A percentile compares a stretch with the other conserved stretches of the same genome.
phyloP scores from a whole-genome alignment of 495 filamentous ascomycete species.

The Staphylotrichum tortipilum region DNA sequence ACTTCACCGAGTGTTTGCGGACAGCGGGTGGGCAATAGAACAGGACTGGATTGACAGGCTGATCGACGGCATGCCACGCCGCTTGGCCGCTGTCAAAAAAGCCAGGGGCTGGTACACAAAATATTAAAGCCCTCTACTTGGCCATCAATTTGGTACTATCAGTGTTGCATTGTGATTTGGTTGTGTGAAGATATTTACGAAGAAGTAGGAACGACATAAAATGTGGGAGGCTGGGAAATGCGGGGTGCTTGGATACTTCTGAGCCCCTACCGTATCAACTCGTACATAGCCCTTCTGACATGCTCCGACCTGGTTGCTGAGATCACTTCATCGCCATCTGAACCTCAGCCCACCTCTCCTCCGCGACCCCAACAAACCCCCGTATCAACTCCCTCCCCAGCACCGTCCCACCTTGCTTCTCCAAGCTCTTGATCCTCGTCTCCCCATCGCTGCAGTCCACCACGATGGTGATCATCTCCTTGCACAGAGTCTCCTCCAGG shows the following conservation, averaged over 20 bases:
- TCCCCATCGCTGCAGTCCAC: slow-evolving; percentile 53
- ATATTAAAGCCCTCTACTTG: neutral
- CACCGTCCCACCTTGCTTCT: slow-evolving; percentile 69
- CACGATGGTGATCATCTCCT: slow-evolving; percentile 64
- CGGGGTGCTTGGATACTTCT: neutral
- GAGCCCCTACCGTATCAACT: neutral
- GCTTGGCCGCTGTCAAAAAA: neutral
- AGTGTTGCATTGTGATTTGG: too few relatives aligned
- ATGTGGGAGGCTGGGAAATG: too few relatives aligned
- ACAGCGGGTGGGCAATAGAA: neutral
- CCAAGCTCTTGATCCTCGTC: slow-evolving; percentile 55
- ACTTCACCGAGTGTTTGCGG: neutral
- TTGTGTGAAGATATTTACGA: too few relatives aligned
- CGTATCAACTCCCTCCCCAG: slow-evolving; percentile 32
- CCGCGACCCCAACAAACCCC: slow-evolving; percentile 32
- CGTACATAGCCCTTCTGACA: neutral
- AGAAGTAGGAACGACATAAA: too few relatives aligned
- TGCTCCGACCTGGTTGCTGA: neutral
- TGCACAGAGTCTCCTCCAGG: slow-evolving; percentile 74
- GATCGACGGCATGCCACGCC: neutral
- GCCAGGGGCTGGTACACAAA: neutral
- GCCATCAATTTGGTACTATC: neutral
- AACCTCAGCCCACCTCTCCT: slow-evolving; percentile 36
- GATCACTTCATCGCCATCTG: slow-evolving; percentile 14
- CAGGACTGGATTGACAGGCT: neutral